A percentile compares a stretch with the other conserved stretches of the same genome.
These are phyloP conservation scores for Rhizoctonia solani DNA, from an alignment of 1,284 basidiomycete genomes.

Conservation along the genomic window DNA sequence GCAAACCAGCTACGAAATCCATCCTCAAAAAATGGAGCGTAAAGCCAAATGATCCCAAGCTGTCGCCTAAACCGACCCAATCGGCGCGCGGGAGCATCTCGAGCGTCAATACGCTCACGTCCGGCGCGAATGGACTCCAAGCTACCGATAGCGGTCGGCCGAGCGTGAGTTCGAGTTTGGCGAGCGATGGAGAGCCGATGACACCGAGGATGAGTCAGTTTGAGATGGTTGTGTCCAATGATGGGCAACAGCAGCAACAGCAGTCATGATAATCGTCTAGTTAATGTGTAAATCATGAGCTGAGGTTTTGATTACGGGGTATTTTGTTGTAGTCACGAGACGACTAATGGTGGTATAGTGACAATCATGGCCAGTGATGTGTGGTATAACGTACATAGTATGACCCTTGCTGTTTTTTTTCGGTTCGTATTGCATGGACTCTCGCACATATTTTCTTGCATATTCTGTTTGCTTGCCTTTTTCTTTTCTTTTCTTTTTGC, in stretches of 20 bases:
- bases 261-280: constrained; percentile 7
- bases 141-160: no score
- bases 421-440: constrained; percentile 10
- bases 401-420: constrained; percentile 2
- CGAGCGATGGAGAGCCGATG: constrained; percentile 32
- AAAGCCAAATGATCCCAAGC: no score
- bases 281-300: background rate
- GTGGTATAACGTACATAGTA: background rate
- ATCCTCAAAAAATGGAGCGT: constrained; percentile 24
- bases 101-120: constrained; percentile 20
- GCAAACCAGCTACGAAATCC: constrained; percentile 7
- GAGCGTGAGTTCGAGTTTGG: constrained; percentile 26
- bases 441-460: background rate
- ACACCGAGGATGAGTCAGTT: constrained; percentile 38
- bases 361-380: no score
- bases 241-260: no score
- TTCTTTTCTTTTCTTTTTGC: constrained; percentile 7
- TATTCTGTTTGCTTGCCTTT: no score
- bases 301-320: background rate
- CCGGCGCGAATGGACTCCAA: no score
- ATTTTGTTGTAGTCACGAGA: no score
- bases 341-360: no score
- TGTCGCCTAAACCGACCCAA: no score
- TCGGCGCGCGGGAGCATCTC: constrained; percentile 17
- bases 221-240: constrained; percentile 36